Base-by-base conservation (phyloP, 192 early-diverging fungal genomes). In the Coemansia sp. region DNA sequence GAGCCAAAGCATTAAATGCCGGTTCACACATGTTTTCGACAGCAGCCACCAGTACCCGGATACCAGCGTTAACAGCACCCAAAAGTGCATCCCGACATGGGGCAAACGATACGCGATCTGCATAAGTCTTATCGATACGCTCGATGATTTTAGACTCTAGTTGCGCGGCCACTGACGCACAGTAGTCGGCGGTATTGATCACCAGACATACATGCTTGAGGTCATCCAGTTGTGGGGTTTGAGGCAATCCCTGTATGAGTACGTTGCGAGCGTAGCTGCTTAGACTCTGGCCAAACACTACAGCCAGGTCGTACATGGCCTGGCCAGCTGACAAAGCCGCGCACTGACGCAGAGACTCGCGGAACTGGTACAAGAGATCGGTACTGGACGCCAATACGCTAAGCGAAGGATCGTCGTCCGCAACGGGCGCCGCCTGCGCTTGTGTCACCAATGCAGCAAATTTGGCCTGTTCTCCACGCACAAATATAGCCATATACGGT, bases 141-240 rank as follows among this genome's bases (percentile, higher is more conserved):
- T 95, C 94, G 57, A 84, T 86, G n/a, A 99, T 72, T 73, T 93
- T 93, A 48, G 93, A 89, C 71, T 98, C 94, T 12, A 99, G 84
- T 89, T 98, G 79, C 10, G 83, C 73, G 0, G 90, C 95, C 1
- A 93, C 95, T 11, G 87, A 83, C 29, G 85, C 83, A 67, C 96
- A 99, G 75, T 99, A 99, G 74, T 99, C 97, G 0, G 92, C 92
- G 0, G 97, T 99, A 51, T 96, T 97, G 63, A 97, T 79, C 25
- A 95, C 86, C n/a, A 91, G 66, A 63, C 92, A 92, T 2, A 87
- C 87, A 12, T 87, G 85, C 33, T 83, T 75, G 33, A 97, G 76
- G 18, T 91, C 89, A 25, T 93, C 91, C 10, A 80, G 71, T 86
- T 33, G 87, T 87, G 60, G 50, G 18, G 45, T 18, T 49, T 18